Evolutionary conservation across 805 yeast species (phyloP).

Genomic region (Saccharomyces kudriavzevii): DNA sequence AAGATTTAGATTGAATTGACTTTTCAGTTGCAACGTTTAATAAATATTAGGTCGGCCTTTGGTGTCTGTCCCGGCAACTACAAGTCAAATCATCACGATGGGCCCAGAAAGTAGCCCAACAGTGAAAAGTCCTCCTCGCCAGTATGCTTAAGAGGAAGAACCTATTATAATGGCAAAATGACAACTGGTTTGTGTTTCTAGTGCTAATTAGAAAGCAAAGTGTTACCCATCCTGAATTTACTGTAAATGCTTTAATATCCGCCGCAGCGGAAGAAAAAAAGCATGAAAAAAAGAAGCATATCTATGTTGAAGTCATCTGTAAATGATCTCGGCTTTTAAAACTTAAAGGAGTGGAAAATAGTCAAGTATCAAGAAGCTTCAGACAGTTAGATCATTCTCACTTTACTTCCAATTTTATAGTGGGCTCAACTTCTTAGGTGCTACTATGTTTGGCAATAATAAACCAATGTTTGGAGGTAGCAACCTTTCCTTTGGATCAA

Average conservation of each 20-base stretch:
- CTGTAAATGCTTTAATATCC: neutral
- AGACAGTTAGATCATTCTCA: neutral
- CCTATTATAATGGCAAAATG: neutral
- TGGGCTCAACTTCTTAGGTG: neutral
- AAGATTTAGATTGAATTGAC: no score
- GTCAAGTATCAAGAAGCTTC: neutral
- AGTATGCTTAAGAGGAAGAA: neutral
- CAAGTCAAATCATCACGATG: neutral
- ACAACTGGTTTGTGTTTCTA: neutral
- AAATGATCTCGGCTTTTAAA: neutral
- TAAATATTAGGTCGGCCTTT: no score
- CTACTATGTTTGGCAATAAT: constrained; percentile 22
- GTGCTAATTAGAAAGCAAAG: neutral
- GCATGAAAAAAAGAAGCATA: neutral
- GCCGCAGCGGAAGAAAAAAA: neutral
- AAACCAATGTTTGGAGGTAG: constrained; percentile 23
- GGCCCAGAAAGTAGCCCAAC: neutral
- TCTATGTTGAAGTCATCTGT: neutral
- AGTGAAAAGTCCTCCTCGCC: neutral
- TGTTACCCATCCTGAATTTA: neutral
- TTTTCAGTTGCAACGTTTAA: no score
- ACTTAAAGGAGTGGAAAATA: neutral
- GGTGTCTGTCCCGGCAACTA: no score
- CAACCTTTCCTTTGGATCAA: constrained; percentile 15
- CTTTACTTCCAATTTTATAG: neutral